Evolutionary conservation across 1,284 basidiomycete genomes (phyloP), one percentile per base, ranked within the genome.

Genomic region (Tetrapyrgos nigripes): DNA sequence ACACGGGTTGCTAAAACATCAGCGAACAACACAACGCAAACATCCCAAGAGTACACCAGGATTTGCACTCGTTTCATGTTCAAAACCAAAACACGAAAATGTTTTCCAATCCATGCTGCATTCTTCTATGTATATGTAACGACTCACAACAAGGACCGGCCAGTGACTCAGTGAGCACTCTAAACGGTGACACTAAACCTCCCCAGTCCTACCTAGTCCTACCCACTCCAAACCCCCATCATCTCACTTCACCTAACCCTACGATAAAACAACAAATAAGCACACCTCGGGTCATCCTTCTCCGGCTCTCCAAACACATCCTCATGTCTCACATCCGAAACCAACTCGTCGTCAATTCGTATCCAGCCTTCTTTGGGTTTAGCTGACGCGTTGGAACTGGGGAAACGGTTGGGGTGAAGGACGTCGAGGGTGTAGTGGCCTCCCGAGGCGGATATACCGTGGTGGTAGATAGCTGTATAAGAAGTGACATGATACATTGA

Each of bases 401-500:
- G 74, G 67, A 85, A 86, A 13, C 87, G 84, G 65, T 87, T 87
- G 21, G 93, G 91, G 61, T 94, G 90, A 8, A 96, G 78, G 1
- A 97, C 92, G 63, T 96, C 92, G 46, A 97, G 87, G 1, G 96
- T 99, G 78, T 98, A 99, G 74, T 98, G 96, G 0, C 97, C 97
- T 6, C 96, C 96, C 0, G 89, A 89, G 0, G 97, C 95, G 13
- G 92, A 92, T 48, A 84, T 79, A 2, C 97, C 97, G 68, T 99
- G 96, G 74, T 99, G 97, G 74, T 98, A 98, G 8, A 98, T 79
- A 21, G 92, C 95, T 92, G 66, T 0, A 48, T 33, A 51, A 50
- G 19, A 51, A 51, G 23, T 33, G 46, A 37, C 13, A 33, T 46
- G 28, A 50, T 23, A 31, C 35, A 9, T 44, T 23, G 43, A 26